phyloP scores from a whole-genome alignment of 768 basidiomycete genomes.

The Amanita molliuscula region DNA sequence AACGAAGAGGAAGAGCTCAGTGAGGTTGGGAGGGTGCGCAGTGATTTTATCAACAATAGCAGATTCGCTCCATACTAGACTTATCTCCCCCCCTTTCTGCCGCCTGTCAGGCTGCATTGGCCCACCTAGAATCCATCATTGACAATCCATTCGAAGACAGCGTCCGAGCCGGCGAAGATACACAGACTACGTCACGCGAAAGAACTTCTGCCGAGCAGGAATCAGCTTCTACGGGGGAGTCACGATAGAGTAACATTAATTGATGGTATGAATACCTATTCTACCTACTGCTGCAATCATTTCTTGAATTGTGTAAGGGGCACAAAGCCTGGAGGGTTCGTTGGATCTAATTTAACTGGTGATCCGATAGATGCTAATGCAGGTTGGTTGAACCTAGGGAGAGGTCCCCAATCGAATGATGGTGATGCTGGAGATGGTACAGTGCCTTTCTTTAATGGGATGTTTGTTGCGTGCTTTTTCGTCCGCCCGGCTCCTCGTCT shows the following conservation, averaged over 20 bases:
- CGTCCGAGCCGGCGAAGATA: not conserved
- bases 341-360: slow-evolving; percentile 1
- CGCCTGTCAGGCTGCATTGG: slow-evolving; percentile 58
- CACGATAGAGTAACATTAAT: not conserved
- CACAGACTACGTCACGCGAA: not conserved
- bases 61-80: slow-evolving; percentile 85
- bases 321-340: slow-evolving; percentile 6
- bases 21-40: slow-evolving; percentile 91
- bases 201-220: not conserved
- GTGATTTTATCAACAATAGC: slow-evolving; percentile 66
- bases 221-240: not conserved
- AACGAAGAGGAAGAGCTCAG: slow-evolving; percentile 65
- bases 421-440: slow-evolving; percentile 14
- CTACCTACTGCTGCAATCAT: slow-evolving; percentile 3
- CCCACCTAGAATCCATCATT: slow-evolving; percentile 76
- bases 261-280: not conserved
- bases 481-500: slow-evolving; percentile 24
- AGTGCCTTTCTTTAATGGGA: slow-evolving; percentile 26
- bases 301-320: slow-evolving; percentile 4
- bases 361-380: slow-evolving; percentile 11
- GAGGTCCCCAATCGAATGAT: slow-evolving; percentile 53
- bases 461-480: slow-evolving; percentile 27
- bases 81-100: slow-evolving; percentile 16
- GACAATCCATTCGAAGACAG: slow-evolving; percentile 32
- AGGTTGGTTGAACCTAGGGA: slow-evolving; percentile 33